Conservation (phyloP, 2,329 filamentous ascomycete species). For the Colletotrichum filicis region DNA sequence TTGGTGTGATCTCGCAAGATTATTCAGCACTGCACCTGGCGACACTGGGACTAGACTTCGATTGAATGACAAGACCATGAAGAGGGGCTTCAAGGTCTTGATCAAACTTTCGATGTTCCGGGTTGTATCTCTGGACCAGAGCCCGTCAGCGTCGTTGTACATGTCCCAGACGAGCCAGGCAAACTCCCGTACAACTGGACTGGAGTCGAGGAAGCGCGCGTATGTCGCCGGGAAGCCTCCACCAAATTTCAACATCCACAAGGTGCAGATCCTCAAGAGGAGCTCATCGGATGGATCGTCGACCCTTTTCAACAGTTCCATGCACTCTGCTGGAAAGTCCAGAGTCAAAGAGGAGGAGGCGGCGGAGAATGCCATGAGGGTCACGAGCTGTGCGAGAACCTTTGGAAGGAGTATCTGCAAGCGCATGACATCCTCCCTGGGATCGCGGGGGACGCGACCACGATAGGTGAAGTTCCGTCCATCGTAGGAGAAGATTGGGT, state of each 20-base stretch:
- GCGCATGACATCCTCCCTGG: conserved; percentile 35
- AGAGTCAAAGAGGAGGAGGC: neutral
- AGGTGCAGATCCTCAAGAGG: neutral
- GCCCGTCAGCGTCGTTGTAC: neutral
- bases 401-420: conserved; percentile 29
- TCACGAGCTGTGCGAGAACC: conserved; percentile 34
- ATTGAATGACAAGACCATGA: neutral
- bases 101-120: neutral
- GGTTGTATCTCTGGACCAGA: neutral
- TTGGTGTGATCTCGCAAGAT: neutral
- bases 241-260: neutral
- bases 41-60: too few relatives aligned
- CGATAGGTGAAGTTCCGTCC: conserved; percentile 33
- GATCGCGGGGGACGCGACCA: conserved; percentile 39
- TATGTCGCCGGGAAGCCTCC: neutral
- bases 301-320: neutral
- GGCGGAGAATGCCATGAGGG: conserved; percentile 33
- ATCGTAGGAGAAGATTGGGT: conserved; percentile 42
- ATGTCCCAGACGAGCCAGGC: conserved; percentile 4
- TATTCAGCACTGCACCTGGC: neutral
- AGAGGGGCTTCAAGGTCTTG: neutral
- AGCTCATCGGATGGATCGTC: neutral
- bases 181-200: neutral
- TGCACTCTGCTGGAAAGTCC: neutral
- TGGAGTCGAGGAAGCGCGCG: conserved; percentile 1